A percentile compares a stretch with the other conserved stretches of the same genome.
These are phyloP conservation scores for Cystobasidiopsis lactophilus DNA, from an alignment of 768 basidiomycete genomes.

Conservation along the genomic window DNA sequence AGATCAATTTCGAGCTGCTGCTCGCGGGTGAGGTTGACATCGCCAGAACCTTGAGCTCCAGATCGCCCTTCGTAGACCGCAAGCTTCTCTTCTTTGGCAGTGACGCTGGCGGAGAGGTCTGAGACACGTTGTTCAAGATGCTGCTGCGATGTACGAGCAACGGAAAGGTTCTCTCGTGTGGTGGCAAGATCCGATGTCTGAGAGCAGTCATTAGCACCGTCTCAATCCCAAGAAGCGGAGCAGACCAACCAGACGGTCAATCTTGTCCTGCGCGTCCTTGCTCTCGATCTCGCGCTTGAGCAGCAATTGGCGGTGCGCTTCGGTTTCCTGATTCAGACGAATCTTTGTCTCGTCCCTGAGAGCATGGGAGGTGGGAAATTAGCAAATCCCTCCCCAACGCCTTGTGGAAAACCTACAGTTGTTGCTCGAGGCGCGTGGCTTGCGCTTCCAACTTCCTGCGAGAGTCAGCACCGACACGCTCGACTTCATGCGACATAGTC, in stretches of 20 bases:
- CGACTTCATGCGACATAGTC: conserved; percentile 70
- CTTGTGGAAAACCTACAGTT: conserved; percentile 38
- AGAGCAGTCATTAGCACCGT: too few relatives aligned
- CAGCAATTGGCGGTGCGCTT: conserved; percentile 45
- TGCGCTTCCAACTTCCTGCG: conserved; percentile 58
- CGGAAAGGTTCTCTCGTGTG: conserved; percentile 38
- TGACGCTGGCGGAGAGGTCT: conserved; percentile 39
- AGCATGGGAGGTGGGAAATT: neutral
- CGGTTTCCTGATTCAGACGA: conserved; percentile 52
- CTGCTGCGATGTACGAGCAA: conserved; percentile 15
- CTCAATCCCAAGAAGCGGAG: neutral
- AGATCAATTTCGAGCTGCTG: conserved; percentile 65
- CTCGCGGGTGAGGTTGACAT: conserved; percentile 34
- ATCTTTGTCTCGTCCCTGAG: conserved; percentile 47
- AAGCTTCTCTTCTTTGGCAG: conserved; percentile 63
- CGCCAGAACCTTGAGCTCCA: conserved; percentile 21
- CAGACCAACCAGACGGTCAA: conserved; percentile 45
- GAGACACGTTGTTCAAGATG: conserved; percentile 45
- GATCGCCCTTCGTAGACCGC: conserved; percentile 59
- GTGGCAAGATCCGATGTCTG: conserved; percentile 28
- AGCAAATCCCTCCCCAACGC: neutral
- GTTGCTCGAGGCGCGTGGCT: conserved; percentile 50
- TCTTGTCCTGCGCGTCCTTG: conserved; percentile 46
- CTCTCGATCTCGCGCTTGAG: conserved; percentile 60
- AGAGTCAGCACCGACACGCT: conserved; percentile 62